These are phyloP conservation scores for Protomyces arabidopsidicola DNA, from an alignment of 1,139 yeast species.

Conservation along the genomic window DNA sequence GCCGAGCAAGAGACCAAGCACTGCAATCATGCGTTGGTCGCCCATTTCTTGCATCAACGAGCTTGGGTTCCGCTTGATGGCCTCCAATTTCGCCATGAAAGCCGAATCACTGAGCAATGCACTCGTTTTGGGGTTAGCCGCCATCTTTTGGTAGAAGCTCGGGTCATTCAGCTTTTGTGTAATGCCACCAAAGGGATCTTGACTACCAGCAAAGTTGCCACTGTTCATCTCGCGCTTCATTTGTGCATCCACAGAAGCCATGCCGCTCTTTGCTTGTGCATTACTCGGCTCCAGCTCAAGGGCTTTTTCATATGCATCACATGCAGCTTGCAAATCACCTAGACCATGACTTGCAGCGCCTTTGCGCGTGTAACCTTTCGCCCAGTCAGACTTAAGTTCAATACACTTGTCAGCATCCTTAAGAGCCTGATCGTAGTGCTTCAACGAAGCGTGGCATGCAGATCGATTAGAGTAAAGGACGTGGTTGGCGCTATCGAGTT, in stretches of 20 bases:
- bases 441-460: conserved; percentile 81
- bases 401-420: conserved; percentile 80
- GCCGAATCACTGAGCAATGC: conserved; percentile 83
- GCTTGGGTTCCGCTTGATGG: conserved; percentile 63
- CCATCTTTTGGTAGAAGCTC: conserved; percentile 65
- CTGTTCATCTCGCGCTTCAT: conserved; percentile 43
- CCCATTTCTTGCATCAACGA: conserved; percentile 38
- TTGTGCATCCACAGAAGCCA: conserved; percentile 62
- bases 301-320: conserved; percentile 69
- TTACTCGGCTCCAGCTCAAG: conserved; percentile 75
- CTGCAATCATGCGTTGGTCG: conserved; percentile 84
- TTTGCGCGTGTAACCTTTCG: conserved; percentile 89
- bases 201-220: conserved; percentile 37
- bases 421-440: conserved; percentile 67
- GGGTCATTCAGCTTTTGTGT: conserved; percentile 79
- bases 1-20: conserved; percentile 70
- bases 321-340: conserved; percentile 55
- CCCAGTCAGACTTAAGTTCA: conserved; percentile 76
- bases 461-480: conserved; percentile 90
- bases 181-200: conserved; percentile 67
- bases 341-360: conserved; percentile 91
- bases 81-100: conserved; percentile 65
- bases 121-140: conserved; percentile 79
- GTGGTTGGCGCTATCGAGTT: conserved; percentile 78
- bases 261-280: conserved; percentile 82